These are phyloP conservation scores for Xylaria curta DNA, from an alignment of 495 filamentous ascomycete species.

Conservation along the genomic window DNA sequence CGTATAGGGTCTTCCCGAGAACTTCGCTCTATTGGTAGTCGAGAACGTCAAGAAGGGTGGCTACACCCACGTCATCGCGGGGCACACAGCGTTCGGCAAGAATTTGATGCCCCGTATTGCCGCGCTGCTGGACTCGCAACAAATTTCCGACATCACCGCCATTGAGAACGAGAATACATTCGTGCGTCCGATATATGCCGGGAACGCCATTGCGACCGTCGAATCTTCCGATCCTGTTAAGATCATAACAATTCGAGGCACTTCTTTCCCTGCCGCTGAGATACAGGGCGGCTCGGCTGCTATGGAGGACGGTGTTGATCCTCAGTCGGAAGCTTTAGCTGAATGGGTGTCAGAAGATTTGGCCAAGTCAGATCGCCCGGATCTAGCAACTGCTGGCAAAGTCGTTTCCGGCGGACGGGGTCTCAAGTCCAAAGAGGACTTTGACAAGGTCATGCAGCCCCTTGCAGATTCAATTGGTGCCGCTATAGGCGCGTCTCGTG, in stretches of 20 bases:
- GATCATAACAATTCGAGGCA: constrained; percentile 89
- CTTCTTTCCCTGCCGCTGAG: constrained; percentile 75
- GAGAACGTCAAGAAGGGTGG: constrained; percentile 95
- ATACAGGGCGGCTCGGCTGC: constrained; percentile 59
- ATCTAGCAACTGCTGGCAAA: constrained; percentile 82
- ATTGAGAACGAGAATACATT: constrained; percentile 94
- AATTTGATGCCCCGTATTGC: constrained; percentile 92
- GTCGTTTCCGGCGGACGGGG: constrained; percentile 96
- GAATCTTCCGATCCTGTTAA: constrained; percentile 87
- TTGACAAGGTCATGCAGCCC: constrained; percentile 88
- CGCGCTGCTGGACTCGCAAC: constrained; percentile 90
- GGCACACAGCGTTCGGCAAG: constrained; percentile 97
- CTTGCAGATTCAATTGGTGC: constrained; percentile 91
- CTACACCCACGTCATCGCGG: constrained; percentile 88
- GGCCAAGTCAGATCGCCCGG: constrained; percentile 91
- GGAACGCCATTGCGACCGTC: constrained; percentile 96
- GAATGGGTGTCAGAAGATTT: constrained; percentile 96
- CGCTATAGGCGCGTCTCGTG: constrained; percentile 91
- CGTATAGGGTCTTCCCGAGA: constrained; percentile 84
- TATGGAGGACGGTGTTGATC: constrained; percentile 71
- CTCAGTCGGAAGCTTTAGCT: constrained; percentile 70
- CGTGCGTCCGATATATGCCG: constrained; percentile 95
- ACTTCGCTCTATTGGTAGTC: constrained; percentile 88
- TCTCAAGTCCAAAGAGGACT: constrained; percentile 96
- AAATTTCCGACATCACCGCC: constrained; percentile 86